Evolutionary conservation across 805 yeast species (phyloP), one percentile per base, ranked within the genome.

Genomic region (Lachancea fermentati): DNA sequence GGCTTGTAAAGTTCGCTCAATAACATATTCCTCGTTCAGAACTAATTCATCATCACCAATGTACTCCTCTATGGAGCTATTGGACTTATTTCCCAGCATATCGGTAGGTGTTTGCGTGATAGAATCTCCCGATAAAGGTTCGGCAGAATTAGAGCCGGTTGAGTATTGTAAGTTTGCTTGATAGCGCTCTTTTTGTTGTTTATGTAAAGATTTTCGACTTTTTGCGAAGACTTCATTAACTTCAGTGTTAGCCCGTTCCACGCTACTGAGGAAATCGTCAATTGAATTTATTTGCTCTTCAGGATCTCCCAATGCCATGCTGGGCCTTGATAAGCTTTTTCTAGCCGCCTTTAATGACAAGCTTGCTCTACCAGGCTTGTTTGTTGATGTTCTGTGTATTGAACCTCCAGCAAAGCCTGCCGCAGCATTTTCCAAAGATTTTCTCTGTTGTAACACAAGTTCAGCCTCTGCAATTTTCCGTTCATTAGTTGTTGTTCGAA

Each of bases 1-100:
- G 47, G 94, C 96, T 51, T 86, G 85, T 41, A 94, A 67, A 0
- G 97, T 91, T 48, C 76, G 78, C 57, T 88, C 96, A 29, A 89
- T 56, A 3, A 91, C 68, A 53, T 77, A 85, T 47, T 79, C 87
- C 12, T 86, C 95, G 51, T 86, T 83, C 14, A 72, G 57, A 7
- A 85, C 67, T 16, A 85, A 55, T 19, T 68, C 69, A 36, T 85
- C 91, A 38, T 72, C 67, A 3, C 73, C 67, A 41, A 76, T 66
- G 48, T 72, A 72, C 19, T 54, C 50, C 13, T 47, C 49, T 13
- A 62, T 48, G 12, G 46, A 47, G 16, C 37, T 12, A 13, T 29
- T n/a, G 5, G 13, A 17, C 18, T 42, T 42, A 38, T 22, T 18
- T 18, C 30, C 30, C 6, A 39, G 15, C 12, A 34, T 18, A 24